Conservation (phyloP, 495 filamentous ascomycete genomes). For the Rhypophila decipiens region DNA sequence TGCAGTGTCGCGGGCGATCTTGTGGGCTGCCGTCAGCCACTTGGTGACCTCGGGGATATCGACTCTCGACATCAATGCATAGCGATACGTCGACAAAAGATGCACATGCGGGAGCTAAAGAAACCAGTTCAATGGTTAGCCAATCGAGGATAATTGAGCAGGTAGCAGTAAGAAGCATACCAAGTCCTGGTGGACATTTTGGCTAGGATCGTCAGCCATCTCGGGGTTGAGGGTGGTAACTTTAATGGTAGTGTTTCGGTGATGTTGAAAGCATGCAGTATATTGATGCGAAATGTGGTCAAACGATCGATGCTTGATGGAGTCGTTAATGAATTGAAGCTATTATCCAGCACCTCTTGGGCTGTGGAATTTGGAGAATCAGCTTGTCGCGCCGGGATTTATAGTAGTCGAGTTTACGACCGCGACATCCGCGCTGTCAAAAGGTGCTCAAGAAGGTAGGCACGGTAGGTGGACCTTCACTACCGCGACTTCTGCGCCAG, state of each 20-base stretch:
- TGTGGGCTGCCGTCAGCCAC: conserved; percentile 73
- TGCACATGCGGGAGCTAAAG: conserved; percentile 83
- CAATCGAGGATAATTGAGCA: not conserved
- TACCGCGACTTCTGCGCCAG: too few species aligned
- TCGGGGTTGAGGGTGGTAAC: not conserved
- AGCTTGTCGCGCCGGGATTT: conserved; percentile 12
- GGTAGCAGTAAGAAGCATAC: conserved; percentile 11
- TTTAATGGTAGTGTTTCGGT: too few species aligned
- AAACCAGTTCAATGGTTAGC: conserved; percentile 6
- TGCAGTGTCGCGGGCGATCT: conserved; percentile 65
- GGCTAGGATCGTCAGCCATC: conserved; percentile 29
- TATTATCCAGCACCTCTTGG: too few species aligned
- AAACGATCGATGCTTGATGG: too few species aligned
- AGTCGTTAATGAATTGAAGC: too few species aligned
- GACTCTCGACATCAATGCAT: conserved; percentile 58
- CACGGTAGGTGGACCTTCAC: too few species aligned
- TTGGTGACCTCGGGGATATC: conserved; percentile 64
- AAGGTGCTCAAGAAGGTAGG: too few species aligned
- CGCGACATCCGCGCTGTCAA: too few species aligned
- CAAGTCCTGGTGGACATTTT: conserved; percentile 30
- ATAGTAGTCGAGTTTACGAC: conserved; percentile 19
- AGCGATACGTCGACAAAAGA: conserved; percentile 69
- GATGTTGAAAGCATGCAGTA: too few species aligned
- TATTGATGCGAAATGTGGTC: too few species aligned
- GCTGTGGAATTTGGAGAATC: not conserved